Conservation (phyloP, 257 asterid genomes). For the Voacanga thouarsii region DNA sequence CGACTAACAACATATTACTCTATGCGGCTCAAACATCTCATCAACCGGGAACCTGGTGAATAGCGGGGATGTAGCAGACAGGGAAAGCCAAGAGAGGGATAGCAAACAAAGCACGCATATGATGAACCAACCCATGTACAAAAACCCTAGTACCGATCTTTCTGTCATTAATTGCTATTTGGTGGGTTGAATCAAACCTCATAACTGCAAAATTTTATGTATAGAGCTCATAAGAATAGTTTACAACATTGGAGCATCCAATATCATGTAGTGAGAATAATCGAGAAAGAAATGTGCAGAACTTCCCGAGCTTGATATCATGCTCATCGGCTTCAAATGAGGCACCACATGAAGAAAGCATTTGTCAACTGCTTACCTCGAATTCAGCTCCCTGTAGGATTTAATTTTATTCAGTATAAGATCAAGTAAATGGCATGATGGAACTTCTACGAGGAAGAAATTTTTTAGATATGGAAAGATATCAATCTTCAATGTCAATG, state of each 20-base stretch:
- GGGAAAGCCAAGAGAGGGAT: neutral
- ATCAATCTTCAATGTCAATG: neutral
- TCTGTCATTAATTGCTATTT: neutral
- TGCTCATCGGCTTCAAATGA: neutral
- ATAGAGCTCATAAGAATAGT: neutral
- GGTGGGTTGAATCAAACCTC: neutral
- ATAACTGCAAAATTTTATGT: slow-evolving; percentile 13
- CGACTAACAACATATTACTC: neutral
- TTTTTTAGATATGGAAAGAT: too few relatives aligned
- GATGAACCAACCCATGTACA: neutral
- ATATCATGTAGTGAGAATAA: neutral
- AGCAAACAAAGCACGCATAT: neutral
- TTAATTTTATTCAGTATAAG: neutral
- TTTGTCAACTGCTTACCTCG: neutral
- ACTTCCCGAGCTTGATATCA: neutral
- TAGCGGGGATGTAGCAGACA: neutral
- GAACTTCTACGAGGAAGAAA: neutral
- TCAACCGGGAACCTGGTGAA: neutral
- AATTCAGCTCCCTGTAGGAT: slow-evolving; percentile 19
- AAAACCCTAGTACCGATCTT: neutral
- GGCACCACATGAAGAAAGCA: neutral
- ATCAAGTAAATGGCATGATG: neutral
- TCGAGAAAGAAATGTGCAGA: neutral
- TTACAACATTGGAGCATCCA: neutral
- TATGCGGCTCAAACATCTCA: too few relatives aligned